Percentiles rank a stretch among this genome's conserved stretches.
These are phyloP conservation scores for Auxenochlorella protothecoides DNA, from an alignment of 139 green algal genomes.

Conservation along the genomic window DNA sequence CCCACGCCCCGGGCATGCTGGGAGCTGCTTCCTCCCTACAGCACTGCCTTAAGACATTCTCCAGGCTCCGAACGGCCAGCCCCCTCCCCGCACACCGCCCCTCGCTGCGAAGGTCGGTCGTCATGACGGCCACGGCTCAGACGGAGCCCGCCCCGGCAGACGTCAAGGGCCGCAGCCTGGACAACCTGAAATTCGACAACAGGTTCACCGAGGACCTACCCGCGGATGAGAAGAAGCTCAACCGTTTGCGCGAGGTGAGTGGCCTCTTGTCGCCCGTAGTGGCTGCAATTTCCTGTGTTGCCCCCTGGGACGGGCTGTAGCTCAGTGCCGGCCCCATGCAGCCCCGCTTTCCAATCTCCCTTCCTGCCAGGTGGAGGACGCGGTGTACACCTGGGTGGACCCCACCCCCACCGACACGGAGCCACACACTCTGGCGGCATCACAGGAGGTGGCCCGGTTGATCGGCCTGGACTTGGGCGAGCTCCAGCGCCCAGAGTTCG, in stretches of 20 bases:
- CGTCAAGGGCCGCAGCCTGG: conserved; percentile 2
- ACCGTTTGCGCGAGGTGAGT: conserved; percentile 16
- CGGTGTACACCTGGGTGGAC: conserved; percentile 46
- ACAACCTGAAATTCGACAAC: conserved; percentile 57
- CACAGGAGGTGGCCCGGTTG: conserved; percentile 25
- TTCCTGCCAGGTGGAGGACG: conserved; percentile 31
- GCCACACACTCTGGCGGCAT: conserved; percentile 38
- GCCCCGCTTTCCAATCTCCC: neutral
- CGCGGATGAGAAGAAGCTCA: conserved; percentile 38
- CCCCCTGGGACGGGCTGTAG: too few relatives aligned
- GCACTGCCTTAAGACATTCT: too few relatives aligned
- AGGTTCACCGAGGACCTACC: conserved; percentile 64
- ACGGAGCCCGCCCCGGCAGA: too few relatives aligned
- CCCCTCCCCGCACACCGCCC: too few relatives aligned
- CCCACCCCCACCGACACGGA: conserved; percentile 50
- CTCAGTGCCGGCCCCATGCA: too few relatives aligned
- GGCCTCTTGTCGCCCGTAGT: too few relatives aligned
- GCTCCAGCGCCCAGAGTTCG: conserved; percentile 52
- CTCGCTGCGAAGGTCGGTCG: too few relatives aligned
- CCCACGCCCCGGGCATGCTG: too few relatives aligned
- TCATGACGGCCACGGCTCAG: too few relatives aligned
- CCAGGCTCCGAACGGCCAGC: too few relatives aligned
- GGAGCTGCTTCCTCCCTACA: too few relatives aligned
- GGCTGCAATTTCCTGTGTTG: too few relatives aligned
- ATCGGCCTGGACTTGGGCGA: conserved; percentile 56